A percentile compares a stretch with the other conserved stretches of the same genome.
These are phyloP conservation scores for Ceratobasidium sp. DNA, from an alignment of 1,284 basidiomycete species.

Conservation along the genomic window DNA sequence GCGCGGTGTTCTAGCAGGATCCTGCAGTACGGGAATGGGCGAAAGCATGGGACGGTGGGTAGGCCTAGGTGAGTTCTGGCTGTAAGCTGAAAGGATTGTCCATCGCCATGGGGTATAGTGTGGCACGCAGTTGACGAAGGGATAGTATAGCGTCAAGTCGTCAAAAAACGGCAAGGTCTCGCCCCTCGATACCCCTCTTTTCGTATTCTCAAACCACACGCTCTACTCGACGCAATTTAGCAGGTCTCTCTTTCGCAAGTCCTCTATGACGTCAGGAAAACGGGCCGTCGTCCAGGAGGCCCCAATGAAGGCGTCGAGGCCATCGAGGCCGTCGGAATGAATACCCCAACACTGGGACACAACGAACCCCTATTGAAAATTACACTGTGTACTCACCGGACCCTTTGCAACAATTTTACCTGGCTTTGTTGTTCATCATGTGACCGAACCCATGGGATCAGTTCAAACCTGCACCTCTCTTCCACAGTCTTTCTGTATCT, in stretches of 20 bases:
- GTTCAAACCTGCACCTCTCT: no score
- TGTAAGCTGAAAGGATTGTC: not conserved
- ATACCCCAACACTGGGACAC: no score
- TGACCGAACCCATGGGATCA: no score
- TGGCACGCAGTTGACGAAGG: slow-evolving; percentile 42
- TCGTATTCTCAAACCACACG: slow-evolving; percentile 44
- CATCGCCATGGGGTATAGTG: slow-evolving; percentile 12
- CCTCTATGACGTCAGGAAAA: no score
- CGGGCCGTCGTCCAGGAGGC: no score
- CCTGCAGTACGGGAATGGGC: slow-evolving; percentile 41
- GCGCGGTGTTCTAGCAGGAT: slow-evolving; percentile 32
- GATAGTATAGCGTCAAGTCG: slow-evolving; percentile 20
- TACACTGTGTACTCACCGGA: no score
- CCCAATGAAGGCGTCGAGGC: no score
- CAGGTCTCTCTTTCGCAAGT: not conserved
- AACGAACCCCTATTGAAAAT: no score
- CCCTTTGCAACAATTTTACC: no score
- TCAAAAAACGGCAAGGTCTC: slow-evolving; percentile 33
- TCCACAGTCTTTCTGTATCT: no score
- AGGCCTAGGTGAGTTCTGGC: slow-evolving; percentile 42
- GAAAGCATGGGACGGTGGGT: slow-evolving; percentile 41
- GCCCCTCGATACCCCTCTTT: slow-evolving; percentile 44
- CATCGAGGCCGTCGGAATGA: no score
- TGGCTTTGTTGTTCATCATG: no score
- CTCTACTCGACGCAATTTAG: slow-evolving; percentile 45